Base-by-base conservation (phyloP, 2,329 filamentous ascomycete species). In the Didymella keratinophila region DNA sequence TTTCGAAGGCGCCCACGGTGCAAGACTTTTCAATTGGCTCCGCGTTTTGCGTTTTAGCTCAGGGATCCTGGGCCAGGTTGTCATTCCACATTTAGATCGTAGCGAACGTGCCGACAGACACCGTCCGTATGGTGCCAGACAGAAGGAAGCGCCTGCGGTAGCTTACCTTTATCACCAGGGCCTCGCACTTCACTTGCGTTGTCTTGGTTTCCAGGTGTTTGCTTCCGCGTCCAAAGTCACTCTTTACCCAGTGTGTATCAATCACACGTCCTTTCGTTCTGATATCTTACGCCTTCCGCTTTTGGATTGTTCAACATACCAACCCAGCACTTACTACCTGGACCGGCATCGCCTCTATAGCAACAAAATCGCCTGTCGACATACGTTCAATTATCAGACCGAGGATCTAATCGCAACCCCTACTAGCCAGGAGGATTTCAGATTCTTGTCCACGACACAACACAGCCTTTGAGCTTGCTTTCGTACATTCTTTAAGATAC, bases 201-300 rank as follows among this genome's bases (percentile, higher is more conserved):
- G 51, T 60, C 49, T 64, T 68, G 63, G 61, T 60, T 58, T 52
- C 34, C 59, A 60, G 59, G 61, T 70, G 57, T 63, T 66, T 58
- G 36, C 61, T 54, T 63, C 64, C 54, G 42, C 62, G 58, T 60
- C 50, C 60, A 59, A 53, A 66, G 64, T 64, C 63, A 48, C 52
- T 66, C 62, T 47, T 68, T 67, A 53, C 36, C 36, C 55, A 64
- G 71, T 74, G 73, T 74, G 71, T 62, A 43, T 61, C 55, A 50
- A 51, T 49, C 71, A 74, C 70, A 75, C 72, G 71, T 76, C 71
- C 73, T 66, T 55, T 76, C 73, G 30, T 74, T 76, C 57, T 37
- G 34, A 55, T 51, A 56, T 50, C 54, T 58, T 54, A 47, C 59
- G 56, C 51, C 48, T 58, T 61, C 56, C 59, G 20, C 30, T 42